Evolutionary conservation across 2,329 filamentous ascomycete species (phyloP).

Genomic region (Simplicillium aogashimaense): DNA sequence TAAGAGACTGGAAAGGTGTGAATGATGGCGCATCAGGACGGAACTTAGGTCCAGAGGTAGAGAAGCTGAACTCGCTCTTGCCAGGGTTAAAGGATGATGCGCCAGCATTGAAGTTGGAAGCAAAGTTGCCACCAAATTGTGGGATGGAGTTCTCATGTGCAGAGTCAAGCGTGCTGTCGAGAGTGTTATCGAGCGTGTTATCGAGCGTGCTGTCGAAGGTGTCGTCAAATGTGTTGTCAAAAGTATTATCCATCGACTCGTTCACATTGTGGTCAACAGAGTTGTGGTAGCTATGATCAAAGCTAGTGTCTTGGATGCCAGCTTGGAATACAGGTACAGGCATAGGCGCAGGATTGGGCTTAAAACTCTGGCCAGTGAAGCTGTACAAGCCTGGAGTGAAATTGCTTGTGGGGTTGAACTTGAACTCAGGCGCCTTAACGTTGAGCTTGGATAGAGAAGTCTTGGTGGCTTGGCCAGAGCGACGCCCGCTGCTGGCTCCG

Average conservation of each 20-base stretch:
- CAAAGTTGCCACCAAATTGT: slow-evolving; percentile 21
- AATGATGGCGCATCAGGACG: slow-evolving; percentile 70
- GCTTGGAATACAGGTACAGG: background rate
- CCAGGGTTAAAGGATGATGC: slow-evolving; percentile 64
- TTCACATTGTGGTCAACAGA: too few species aligned
- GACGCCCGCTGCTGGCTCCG: slow-evolving; percentile 23
- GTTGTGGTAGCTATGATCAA: too few species aligned
- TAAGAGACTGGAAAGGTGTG: slow-evolving; percentile 46
- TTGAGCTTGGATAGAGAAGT: slow-evolving; percentile 73
- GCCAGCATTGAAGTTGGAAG: slow-evolving; percentile 54
- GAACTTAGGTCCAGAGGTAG: slow-evolving; percentile 56
- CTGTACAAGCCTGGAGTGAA: slow-evolving; percentile 42
- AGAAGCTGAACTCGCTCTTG: slow-evolving; percentile 58
- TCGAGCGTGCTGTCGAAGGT: too few species aligned
- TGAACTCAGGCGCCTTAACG: slow-evolving; percentile 82
- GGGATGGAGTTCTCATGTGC: slow-evolving; percentile 16
- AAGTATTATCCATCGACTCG: too few species aligned
- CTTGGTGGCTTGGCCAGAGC: slow-evolving; percentile 53
- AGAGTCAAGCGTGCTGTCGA: background rate
- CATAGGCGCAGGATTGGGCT: slow-evolving; percentile 25
- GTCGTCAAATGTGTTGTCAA: too few species aligned
- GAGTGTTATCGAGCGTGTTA: too few species aligned
- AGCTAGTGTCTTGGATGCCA: too few species aligned
- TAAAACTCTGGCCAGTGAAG: slow-evolving; percentile 34
- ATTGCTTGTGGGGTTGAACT: slow-evolving; percentile 51